Evolutionary conservation across 257 asterid genomes (phyloP), one percentile per base, ranked within the genome.

Genomic region (Salvia hispanica): DNA sequence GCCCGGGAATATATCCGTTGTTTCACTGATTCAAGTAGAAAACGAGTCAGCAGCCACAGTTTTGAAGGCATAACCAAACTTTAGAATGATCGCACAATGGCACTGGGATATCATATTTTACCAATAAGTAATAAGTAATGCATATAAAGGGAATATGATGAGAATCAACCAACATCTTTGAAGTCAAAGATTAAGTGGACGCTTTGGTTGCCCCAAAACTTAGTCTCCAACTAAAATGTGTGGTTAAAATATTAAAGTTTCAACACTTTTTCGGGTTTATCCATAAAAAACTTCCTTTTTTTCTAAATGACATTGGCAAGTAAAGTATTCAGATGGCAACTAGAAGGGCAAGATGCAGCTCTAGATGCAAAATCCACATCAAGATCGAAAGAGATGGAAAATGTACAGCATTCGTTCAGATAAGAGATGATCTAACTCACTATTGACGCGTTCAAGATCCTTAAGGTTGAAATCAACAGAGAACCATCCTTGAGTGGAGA

Each of bases 1-100:
- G 85, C 44, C 34, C 98, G 90, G 34, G 89, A 80, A 76, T 0
- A 78, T 48, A 87, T 58, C 78, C 85, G 74, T 65, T 92, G 98
- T 42, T 0, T 73, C 84, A 92, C 97, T 92, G 91, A 76, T 21
- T 55, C 74, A 67, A 71, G 25, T 8, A 80, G 45, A 65, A 50
- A 64, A 66, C 36, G 50, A 74, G 61, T 76, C 60, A 77, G 67
- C 73, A 76, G 34, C 1, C 14, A 44, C 12, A 10, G 58, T 52
- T 2, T 62, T 46, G 39, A n/a, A 25, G 57, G 69, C 54, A 58
- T 18, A 21, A 66, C 64, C 36, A 53, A 62, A 56, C 21, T 5
- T 12, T 33, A 56, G 21, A 31, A 56, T 56, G 62, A 12, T 33
- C 11, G 4, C 43, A 36, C 3, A 53, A 21, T 53, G 25, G 4